Base-by-base conservation (phyloP, 805 yeast species). In the Teunomyces kruisii region DNA sequence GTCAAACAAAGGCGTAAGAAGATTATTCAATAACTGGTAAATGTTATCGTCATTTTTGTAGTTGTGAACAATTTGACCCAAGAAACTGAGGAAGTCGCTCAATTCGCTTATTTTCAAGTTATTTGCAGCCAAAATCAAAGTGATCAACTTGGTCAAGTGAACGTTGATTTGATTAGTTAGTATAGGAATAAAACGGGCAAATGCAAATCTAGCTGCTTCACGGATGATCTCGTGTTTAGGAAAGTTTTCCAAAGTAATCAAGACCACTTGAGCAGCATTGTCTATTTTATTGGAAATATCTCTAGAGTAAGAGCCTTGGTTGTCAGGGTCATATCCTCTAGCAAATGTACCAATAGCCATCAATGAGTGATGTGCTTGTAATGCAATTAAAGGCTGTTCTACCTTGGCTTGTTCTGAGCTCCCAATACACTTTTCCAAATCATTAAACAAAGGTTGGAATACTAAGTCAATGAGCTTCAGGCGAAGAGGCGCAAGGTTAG, bases 321-420 rank as follows among this genome's bases (percentile, higher is more conserved):
- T 57, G 33, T 68, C 74, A 41, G 75, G 76, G 46, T 85, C 94
- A 56, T 86, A 81, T 4, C 98, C 98, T 60, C 94, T 80, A 3
- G 90, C 85, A 57, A 91, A 76, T 0, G 97, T 88, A 37, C 97
- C 97, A 37, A 92, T 80, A 0, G 97, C 91, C 81, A 88, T 80
- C 40, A 94, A 67, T 28, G 84, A 77, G 61, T 92, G 97, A 62
- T 94, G 96, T 2, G 89, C 84, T 59, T 88, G 94, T 37, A 88
- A 65, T 1, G 84, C 75, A 28, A 76, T 57, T 33, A 74, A 70
- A 13, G 69, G 65, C 41, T 63, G 63, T 44, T 66, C 70, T 4
- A 70, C 62, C 14, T 76, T 69, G 44, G 56, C 61, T 6, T 54
- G 57, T 22, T 58, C 57, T 5, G 59, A 48, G 14, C 52, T 42